Conservation (phyloP, 495 filamentous ascomycete species). For the Ascodesmis nigricans region DNA sequence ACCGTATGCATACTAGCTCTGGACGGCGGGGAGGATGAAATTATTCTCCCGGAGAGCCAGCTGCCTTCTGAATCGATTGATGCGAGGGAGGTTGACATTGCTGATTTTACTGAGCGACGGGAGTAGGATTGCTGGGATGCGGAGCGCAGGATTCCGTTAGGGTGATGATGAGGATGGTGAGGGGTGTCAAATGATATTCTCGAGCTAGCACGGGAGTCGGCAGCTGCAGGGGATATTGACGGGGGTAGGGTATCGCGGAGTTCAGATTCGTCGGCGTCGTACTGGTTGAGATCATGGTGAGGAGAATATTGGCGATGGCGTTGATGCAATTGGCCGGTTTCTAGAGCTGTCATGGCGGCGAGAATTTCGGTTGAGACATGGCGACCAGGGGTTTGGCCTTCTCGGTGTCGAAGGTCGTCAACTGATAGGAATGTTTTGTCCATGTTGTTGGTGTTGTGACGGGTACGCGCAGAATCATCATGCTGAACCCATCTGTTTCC, state of each 20-base stretch:
- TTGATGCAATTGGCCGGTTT: constrained; percentile 15
- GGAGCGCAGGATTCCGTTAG: constrained; percentile 11
- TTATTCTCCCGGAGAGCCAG: constrained; percentile 19
- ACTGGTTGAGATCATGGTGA: too few relatives aligned
- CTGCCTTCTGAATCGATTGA: constrained; percentile 22
- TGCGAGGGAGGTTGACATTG: constrained; percentile 20
- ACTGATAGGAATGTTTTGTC: too few relatives aligned
- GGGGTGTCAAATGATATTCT: constrained; percentile 13
- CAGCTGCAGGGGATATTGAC: too few relatives aligned
- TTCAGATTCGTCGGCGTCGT: too few relatives aligned
- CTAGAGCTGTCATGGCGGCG: constrained; percentile 19
- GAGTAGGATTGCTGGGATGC: constrained; percentile 13
- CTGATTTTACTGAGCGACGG: constrained; percentile 9
- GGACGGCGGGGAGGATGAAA: too few relatives aligned
- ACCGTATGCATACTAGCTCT: too few relatives aligned
- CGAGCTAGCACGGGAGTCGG: too few relatives aligned
- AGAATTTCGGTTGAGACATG: constrained; percentile 16
- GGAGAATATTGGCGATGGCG: too few relatives aligned
- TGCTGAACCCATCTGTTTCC: background rate
- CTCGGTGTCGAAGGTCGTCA: constrained; percentile 9
- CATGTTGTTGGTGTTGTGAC: constrained; percentile 2
- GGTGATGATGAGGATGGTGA: constrained; percentile 9
- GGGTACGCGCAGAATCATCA: background rate
- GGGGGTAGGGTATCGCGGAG: too few relatives aligned
- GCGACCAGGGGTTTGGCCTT: constrained; percentile 17